phyloP scores from a whole-genome alignment of 2,329 filamentous ascomycete genomes.

The Fusarium oxysporum region DNA sequence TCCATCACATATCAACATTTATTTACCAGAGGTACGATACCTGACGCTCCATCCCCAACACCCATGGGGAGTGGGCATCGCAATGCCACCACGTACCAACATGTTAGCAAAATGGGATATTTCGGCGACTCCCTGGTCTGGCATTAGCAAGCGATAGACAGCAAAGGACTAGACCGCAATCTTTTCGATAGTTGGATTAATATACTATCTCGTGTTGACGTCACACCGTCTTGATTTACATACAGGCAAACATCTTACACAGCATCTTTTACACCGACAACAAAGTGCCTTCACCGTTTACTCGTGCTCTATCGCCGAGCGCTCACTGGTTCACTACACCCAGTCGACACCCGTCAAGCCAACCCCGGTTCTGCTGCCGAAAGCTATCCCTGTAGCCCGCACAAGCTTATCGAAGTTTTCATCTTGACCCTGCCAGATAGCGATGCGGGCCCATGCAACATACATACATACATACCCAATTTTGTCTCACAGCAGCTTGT shows the following conservation, averaged over 20 bases:
- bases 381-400: slow-evolving; percentile 31
- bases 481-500: slow-evolving; percentile 36
- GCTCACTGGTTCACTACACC: slow-evolving; percentile 36
- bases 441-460: slow-evolving; percentile 27
- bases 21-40: not conserved
- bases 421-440: slow-evolving; percentile 32
- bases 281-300: not conserved
- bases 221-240: slow-evolving; percentile 36
- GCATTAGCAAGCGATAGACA: not conserved
- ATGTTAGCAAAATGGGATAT: not conserved
- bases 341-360: slow-evolving; percentile 18
- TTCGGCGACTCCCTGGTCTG: not conserved
- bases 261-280: slow-evolving; percentile 28
- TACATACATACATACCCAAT: slow-evolving; percentile 9
- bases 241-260: not conserved
- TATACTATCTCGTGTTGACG: slow-evolving; percentile 1
- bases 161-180: not conserved
- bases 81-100: not conserved
- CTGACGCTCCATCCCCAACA: not conserved
- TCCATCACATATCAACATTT: slow-evolving; percentile 8
- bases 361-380: slow-evolving; percentile 28
- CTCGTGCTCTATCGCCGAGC: slow-evolving; percentile 40
- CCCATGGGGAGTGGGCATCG: not conserved
- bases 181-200: not conserved
- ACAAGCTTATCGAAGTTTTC: slow-evolving; percentile 38